Conservation (phyloP, 495 filamentous ascomycete genomes). For the Coniosporium apollinis region DNA sequence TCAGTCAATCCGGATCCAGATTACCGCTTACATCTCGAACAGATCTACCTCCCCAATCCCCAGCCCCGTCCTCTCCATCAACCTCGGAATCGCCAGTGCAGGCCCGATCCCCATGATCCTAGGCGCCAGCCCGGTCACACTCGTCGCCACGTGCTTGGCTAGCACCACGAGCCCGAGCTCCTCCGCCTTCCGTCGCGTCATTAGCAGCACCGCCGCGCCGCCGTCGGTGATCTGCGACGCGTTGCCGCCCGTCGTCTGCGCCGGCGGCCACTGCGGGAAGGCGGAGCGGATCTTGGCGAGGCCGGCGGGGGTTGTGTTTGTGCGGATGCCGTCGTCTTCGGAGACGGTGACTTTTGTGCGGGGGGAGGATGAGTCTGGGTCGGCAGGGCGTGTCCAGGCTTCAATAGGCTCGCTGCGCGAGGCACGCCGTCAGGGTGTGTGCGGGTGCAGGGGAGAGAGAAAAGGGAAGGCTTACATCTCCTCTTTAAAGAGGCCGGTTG, state of each 20-base stretch:
- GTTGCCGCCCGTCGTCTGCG: slow-evolving; percentile 14
- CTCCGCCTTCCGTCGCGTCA: slow-evolving; percentile 11
- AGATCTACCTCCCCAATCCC: slow-evolving; percentile 15
- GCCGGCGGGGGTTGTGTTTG: slow-evolving; percentile 12
- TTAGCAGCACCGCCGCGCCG: slow-evolving; percentile 11
- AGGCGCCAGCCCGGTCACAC: slow-evolving; percentile 11
- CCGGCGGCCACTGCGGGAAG: slow-evolving; percentile 4
- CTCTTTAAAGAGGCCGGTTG: slow-evolving; percentile 13
- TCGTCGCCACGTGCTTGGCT: slow-evolving; percentile 12
- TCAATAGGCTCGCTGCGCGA: too few relatives aligned
- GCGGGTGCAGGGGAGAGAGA: slow-evolving; percentile 1
- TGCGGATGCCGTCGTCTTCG: slow-evolving; percentile 15
- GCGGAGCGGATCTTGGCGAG: slow-evolving; percentile 12
- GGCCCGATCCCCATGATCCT: slow-evolving; percentile 18
- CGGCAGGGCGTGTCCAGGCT: too few relatives aligned
- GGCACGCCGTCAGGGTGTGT: too few relatives aligned
- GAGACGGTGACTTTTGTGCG: slow-evolving; percentile 5
- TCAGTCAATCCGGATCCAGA: too few relatives aligned
- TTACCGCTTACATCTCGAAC: too few relatives aligned
- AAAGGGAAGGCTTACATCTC: slow-evolving; percentile 16
- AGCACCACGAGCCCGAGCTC: slow-evolving; percentile 11
- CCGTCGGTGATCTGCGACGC: slow-evolving; percentile 16
- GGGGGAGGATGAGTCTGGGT: too few relatives aligned
- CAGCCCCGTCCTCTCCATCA: slow-evolving; percentile 11
- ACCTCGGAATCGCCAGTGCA: slow-evolving; percentile 10